Conservation (phyloP, 371 early-diverging fungal genomes). For the Blakeslea trispora region DNA sequence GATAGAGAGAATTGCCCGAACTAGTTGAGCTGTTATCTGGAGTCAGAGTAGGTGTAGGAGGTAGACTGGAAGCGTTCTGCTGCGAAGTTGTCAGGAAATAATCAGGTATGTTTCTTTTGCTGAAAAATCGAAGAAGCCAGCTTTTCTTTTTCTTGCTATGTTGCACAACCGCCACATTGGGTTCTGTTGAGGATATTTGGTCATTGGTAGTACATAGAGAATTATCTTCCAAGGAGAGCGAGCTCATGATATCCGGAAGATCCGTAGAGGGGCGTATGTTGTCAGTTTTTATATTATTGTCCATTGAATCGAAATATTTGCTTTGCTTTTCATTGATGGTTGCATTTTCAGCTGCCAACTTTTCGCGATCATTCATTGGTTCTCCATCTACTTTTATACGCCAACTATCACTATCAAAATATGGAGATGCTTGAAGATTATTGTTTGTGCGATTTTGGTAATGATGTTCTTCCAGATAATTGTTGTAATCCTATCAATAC, state of each 20-base stretch:
- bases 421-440: neutral
- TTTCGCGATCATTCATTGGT: neutral
- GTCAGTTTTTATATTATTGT: neutral
- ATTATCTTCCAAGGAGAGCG: neutral
- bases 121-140: neutral
- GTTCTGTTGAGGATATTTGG: neutral
- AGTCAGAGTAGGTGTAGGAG: neutral
- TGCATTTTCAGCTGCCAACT: slow-evolving; percentile 3
- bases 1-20: neutral
- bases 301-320: neutral
- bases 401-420: neutral
- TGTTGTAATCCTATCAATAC: too few species aligned
- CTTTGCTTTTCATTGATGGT: neutral
- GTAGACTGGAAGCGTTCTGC: neutral
- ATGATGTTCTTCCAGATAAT: neutral
- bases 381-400: neutral
- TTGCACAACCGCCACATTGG: neutral
- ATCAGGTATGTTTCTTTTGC: neutral
- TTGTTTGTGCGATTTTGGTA: neutral
- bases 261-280: neutral
- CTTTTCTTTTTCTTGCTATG: neutral
- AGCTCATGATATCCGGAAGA: neutral
- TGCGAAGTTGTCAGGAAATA: neutral
- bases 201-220: neutral
- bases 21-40: neutral